Conservation (phyloP, 495 filamentous ascomycete genomes). For the Massariosphaeria phaeospora region DNA sequence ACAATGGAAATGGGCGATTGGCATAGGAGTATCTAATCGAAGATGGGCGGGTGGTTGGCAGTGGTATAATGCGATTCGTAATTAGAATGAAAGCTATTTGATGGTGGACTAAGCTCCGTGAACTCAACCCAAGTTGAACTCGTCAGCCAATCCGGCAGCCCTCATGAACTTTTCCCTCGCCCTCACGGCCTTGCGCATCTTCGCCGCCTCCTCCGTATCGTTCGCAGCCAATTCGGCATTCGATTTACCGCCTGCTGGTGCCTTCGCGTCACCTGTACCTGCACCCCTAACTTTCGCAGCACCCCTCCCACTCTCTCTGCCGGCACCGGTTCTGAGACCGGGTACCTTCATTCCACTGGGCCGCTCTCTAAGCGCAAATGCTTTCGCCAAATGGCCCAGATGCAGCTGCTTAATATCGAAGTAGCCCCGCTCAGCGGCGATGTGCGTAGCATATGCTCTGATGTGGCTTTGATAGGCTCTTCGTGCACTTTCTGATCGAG, state of each 20-base stretch:
- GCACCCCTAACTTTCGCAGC: slow-evolving; percentile 31
- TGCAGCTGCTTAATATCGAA: slow-evolving; percentile 89
- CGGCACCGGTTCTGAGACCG: slow-evolving; percentile 45
- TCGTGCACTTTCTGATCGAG: slow-evolving; percentile 64
- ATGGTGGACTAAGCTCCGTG: no score
- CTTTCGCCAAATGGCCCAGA: slow-evolving; percentile 89
- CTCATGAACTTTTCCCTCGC: slow-evolving; percentile 75
- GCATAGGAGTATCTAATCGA: no score
- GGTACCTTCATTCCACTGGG: slow-evolving; percentile 80
- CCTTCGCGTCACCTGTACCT: slow-evolving; percentile 41
- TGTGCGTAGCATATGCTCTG: slow-evolving; percentile 90
- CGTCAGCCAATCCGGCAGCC: slow-evolving; percentile 66
- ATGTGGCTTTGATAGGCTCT: slow-evolving; percentile 87
- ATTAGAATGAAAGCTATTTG: no score
- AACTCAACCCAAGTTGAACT: slow-evolving; percentile 86
- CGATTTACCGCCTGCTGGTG: slow-evolving; percentile 32
- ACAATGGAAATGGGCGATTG: no score
- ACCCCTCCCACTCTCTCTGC: slow-evolving; percentile 37
- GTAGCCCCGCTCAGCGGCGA: slow-evolving; percentile 69
- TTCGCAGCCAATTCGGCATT: slow-evolving; percentile 42
- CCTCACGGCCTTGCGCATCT: slow-evolving; percentile 50
- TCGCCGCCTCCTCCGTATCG: slow-evolving; percentile 54
- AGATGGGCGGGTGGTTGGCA: no score
- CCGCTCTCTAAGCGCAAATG: slow-evolving; percentile 80
- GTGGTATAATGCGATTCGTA: no score